Percentiles rank a stretch among this genome's conserved stretches.
Evolutionary conservation across 371 early-diverging fungal genomes (phyloP).

Genomic region (Mortierella sp.): DNA sequence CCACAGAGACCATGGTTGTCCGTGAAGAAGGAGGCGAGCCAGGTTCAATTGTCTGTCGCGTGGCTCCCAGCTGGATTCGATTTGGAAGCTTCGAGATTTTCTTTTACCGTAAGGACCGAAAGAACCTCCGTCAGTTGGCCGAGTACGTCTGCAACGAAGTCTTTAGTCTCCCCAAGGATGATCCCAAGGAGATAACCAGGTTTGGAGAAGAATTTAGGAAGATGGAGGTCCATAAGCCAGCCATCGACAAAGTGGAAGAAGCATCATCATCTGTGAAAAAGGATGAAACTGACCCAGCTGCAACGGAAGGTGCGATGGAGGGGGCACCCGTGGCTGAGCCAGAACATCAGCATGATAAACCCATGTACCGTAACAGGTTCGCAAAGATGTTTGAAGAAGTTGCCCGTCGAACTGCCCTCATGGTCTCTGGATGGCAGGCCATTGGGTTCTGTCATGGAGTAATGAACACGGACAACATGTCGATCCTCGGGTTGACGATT

Average conservation of each 20-base stretch:
- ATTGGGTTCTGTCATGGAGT: conserved; percentile 89
- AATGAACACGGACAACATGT: conserved; percentile 94
- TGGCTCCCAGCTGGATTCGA: conserved; percentile 87
- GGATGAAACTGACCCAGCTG: conserved; percentile 16
- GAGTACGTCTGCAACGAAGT: conserved; percentile 73
- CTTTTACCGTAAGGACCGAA: conserved; percentile 72
- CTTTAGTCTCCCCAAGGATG: conserved; percentile 27
- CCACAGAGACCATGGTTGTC: conserved; percentile 70
- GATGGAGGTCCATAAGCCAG: conserved; percentile 16
- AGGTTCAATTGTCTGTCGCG: conserved; percentile 84
- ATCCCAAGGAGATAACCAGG: conserved; percentile 52
- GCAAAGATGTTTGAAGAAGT: conserved; percentile 72
- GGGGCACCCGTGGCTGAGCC: conserved; percentile 8
- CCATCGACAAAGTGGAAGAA: not conserved
- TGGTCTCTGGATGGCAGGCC: conserved; percentile 91
- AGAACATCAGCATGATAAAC: conserved; percentile 6
- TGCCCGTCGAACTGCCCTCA: conserved; percentile 75
- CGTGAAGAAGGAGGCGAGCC: conserved; percentile 77
- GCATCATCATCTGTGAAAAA: not conserved
- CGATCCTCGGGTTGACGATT: conserved; percentile 83
- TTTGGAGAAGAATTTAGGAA: conserved; percentile 37
- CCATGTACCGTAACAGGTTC: conserved; percentile 62
- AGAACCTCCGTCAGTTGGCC: conserved; percentile 68
- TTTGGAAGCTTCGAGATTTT: conserved; percentile 93
- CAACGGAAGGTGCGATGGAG: conserved; percentile 12